These are phyloP conservation scores for Didymella lethalis DNA, from an alignment of 2,329 filamentous ascomycete genomes.

Conservation along the genomic window DNA sequence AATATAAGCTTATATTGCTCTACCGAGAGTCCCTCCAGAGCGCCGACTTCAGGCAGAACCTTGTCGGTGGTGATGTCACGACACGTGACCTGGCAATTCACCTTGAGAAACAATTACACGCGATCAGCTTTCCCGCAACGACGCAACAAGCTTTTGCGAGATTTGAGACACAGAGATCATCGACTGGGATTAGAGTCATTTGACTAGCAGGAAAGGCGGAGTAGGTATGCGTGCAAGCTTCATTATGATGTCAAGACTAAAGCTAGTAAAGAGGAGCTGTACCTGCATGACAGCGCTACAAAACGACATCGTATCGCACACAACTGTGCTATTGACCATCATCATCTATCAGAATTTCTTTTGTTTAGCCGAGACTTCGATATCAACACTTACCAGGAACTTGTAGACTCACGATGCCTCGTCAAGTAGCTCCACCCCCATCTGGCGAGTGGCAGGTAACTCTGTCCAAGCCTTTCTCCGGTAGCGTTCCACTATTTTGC, in stretches of 20 bases:
- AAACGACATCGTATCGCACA: slow-evolving; percentile 11
- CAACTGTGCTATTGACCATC: neutral
- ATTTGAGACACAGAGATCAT: neutral
- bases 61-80: slow-evolving; percentile 12
- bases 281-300: slow-evolving; percentile 20
- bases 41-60: neutral
- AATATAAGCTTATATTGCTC: neutral
- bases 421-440: slow-evolving; percentile 72
- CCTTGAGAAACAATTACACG: neutral
- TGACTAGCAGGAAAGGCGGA: slow-evolving; percentile 7
- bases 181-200: neutral
- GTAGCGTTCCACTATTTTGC: slow-evolving; percentile 20
- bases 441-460: slow-evolving; percentile 79
- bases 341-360: neutral
- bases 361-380: neutral
- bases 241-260: slow-evolving; percentile 23
- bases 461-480: slow-evolving; percentile 36
- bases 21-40: neutral
- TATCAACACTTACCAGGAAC: neutral
- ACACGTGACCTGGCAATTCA: slow-evolving; percentile 15
- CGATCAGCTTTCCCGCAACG: neutral
- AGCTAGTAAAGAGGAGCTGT: slow-evolving; percentile 17
- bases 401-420: slow-evolving; percentile 31
- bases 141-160: neutral
- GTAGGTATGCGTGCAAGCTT: slow-evolving; percentile 11